Evolutionary conservation across 2,329 filamentous ascomycete species (phyloP).

Genomic region (Myriosclerotinia curreyana): DNA sequence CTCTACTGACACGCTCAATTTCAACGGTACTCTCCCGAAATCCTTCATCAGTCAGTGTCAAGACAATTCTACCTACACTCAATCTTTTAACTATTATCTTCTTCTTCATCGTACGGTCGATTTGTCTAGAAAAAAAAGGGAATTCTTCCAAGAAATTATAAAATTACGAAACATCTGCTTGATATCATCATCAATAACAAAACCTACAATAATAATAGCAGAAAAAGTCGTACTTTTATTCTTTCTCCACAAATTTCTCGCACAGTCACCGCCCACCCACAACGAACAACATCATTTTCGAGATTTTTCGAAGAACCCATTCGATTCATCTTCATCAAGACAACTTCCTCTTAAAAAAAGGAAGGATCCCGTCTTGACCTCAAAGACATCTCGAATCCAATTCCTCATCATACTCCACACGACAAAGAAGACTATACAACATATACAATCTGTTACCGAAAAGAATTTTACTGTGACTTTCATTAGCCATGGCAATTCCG

Average conservation of each 20-base stretch:
- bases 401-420: slow-evolving; percentile 17
- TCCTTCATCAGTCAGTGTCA: slow-evolving; percentile 29
- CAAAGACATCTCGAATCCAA: slow-evolving; percentile 24
- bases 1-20: slow-evolving; percentile 27
- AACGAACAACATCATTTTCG: slow-evolving; percentile 13
- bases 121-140: not conserved
- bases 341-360: not conserved
- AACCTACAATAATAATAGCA: no score
- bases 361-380: slow-evolving; percentile 15
- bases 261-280: slow-evolving; percentile 17
- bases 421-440: slow-evolving; percentile 28
- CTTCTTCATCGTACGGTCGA: slow-evolving; percentile 20
- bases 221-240: no score
- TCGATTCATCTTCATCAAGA: slow-evolving; percentile 18
- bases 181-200: no score
- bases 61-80: slow-evolving; percentile 23
- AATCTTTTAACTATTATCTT: slow-evolving; percentile 14
- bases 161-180: no score
- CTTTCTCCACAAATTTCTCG: slow-evolving; percentile 19
- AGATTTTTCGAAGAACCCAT: slow-evolving; percentile 16
- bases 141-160: no score
- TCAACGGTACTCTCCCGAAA: slow-evolving; percentile 28
- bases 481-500: slow-evolving; percentile 87
- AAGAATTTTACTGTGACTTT: slow-evolving; percentile 62
- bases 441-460: slow-evolving; percentile 31